Evolutionary conservation across 805 yeast genomes (phyloP), one percentile per base, ranked within the genome.

Genomic region (Limtongozyma cylindracea): DNA sequence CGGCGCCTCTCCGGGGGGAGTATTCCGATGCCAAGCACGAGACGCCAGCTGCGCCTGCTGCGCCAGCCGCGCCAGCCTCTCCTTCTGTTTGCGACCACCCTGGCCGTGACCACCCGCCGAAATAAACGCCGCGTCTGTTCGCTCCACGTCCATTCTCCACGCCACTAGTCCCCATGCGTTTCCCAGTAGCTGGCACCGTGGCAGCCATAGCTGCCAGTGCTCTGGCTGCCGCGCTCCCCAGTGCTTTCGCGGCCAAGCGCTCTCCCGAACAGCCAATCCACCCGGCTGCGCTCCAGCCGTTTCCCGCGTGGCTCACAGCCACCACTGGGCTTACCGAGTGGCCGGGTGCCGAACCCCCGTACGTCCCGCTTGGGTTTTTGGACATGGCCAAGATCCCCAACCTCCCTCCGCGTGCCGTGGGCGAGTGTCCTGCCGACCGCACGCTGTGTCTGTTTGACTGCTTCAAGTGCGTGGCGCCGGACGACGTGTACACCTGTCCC

Each of bases 311-410:
- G 96, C 53, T 82, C 14, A 29, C 54, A 0, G 71, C 61, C 9
- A 56, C 74, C 30, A 77, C 94, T 1, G 82, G 84, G 0, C 36
- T 78, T 23, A 43, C 31, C 0, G 54, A 55, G 23, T 82, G 96
- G 96, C 96, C 96, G 0, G 82, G 71, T 0, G 38, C 61, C 20
- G 66, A 67, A 24, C 94, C 95, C 3, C 94, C 95, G 0, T 82
- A 76, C 39, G 69, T 82, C 18, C 80, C 91, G 3, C 43, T 76
- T 28, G 73, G 66, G 31, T 71, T 68, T 31, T 62, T 77, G 27
- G 60, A 73, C 34, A 44, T 76, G 20, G 29, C 34, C 5, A 34
- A 37, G 13, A 49, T 76, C 12, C 19, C 42, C 5, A 43, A 49
- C 26, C 48, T 56, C 12, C 29, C 29, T 33, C 38, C 42, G 1